Conservation (phyloP, 225 moss, liverwort and hornwort species). For the Thuidium tamariscinum region DNA sequence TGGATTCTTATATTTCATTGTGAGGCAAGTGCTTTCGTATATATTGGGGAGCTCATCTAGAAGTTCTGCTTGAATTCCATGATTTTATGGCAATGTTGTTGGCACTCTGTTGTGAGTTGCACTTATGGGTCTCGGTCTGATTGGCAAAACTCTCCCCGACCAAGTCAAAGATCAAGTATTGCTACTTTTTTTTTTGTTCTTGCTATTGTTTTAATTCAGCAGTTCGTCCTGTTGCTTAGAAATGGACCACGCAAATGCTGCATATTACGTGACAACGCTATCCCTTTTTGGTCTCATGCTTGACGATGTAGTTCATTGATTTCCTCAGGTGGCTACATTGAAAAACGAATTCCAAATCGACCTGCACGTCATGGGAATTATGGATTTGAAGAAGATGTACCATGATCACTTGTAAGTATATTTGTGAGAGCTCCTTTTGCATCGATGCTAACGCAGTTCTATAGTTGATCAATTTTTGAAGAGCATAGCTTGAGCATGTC, state of each 20-base stretch:
- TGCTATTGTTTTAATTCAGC: neutral
- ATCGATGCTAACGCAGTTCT: neutral
- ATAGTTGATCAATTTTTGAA: neutral
- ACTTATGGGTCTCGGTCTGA: conserved; percentile 83
- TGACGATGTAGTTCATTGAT: neutral
- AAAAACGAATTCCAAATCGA: conserved; percentile 80
- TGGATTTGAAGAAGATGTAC: conserved; percentile 65
- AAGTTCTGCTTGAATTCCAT: neutral
- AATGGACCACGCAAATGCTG: neutral
- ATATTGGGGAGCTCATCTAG: neutral
- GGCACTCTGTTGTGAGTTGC: conserved; percentile 68
- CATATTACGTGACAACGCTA: neutral
- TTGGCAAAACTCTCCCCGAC: conserved; percentile 72
- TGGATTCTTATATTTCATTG: too few relatives aligned
- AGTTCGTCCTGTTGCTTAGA: neutral
- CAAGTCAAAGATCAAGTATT: conserved; percentile 77
- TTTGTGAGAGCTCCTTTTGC: neutral
- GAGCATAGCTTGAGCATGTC: neutral
- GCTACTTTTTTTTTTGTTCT: neutral
- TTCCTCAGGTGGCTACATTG: conserved; percentile 49
- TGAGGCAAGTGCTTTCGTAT: too few relatives aligned
- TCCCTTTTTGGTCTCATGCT: neutral
- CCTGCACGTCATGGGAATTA: conserved; percentile 82
- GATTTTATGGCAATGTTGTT: conserved; percentile 22
- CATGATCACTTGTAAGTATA: conserved; percentile 73